These are phyloP conservation scores for Podospora fimiseda DNA, from an alignment of 495 filamentous ascomycete species.

Conservation along the genomic window DNA sequence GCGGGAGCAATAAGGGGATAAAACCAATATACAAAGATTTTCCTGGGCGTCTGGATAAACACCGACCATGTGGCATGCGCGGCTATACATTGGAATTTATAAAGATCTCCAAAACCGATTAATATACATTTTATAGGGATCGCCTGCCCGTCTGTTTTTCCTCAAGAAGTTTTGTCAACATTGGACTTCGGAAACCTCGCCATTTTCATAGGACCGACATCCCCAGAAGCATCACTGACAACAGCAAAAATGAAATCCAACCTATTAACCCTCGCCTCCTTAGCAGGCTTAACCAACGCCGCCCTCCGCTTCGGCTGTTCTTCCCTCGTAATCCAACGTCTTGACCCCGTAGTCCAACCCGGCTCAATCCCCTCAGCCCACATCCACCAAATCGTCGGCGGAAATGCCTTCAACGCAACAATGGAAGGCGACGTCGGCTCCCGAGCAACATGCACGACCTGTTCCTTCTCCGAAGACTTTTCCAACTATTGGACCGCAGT, in stretches of 20 bases:
- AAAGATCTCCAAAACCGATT: too few species aligned
- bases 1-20: too few species aligned
- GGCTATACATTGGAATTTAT: too few species aligned
- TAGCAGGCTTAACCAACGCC: conserved; percentile 34
- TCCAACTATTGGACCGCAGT: conserved; percentile 43
- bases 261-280: conserved; percentile 26
- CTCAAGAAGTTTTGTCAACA: too few species aligned
- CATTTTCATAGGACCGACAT: too few species aligned
- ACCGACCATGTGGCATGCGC: too few species aligned
- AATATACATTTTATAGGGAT: too few species aligned
- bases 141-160: too few species aligned
- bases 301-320: conserved; percentile 43
- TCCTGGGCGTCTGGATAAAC: too few species aligned
- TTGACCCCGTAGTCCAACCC: conserved; percentile 33
- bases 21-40: too few species aligned
- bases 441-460: conserved; percentile 30
- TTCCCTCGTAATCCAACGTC: conserved; percentile 38
- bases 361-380: conserved; percentile 19
- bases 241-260: conserved; percentile 41
- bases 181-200: too few species aligned
- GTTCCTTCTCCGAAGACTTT: conserved; percentile 31
- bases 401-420: conserved; percentile 27
- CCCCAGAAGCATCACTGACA: too few species aligned
- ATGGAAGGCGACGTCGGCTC: conserved; percentile 30
- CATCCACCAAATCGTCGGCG: conserved; percentile 24